Evolutionary conservation across 106 monocot species (phyloP).

Genomic region (Acorus gramineus): DNA sequence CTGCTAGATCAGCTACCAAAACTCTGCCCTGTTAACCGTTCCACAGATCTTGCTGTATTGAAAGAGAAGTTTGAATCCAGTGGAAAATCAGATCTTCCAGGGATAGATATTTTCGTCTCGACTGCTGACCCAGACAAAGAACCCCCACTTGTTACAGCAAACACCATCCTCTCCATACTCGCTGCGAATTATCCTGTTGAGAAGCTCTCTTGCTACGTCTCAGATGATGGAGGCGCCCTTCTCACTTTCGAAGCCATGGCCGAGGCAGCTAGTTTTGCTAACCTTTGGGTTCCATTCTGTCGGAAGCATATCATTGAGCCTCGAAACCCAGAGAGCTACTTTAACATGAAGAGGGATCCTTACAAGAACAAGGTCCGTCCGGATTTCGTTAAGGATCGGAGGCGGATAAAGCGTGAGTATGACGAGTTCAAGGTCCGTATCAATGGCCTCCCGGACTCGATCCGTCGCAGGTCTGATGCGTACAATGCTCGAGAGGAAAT

Average conservation of each 20-base stretch:
- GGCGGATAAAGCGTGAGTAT: conserved; percentile 76
- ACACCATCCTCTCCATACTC: conserved; percentile 84
- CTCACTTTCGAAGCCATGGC: conserved; percentile 91
- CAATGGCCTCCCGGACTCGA: conserved; percentile 76
- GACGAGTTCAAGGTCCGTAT: conserved; percentile 93
- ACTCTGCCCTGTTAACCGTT: conserved; percentile 64
- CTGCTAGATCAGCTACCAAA: conserved; percentile 74
- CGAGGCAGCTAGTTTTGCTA: conserved; percentile 77
- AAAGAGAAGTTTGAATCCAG: conserved; percentile 81
- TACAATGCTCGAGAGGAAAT: conserved; percentile 84
- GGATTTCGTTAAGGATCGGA: conserved; percentile 79
- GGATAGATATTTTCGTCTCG: conserved; percentile 81
- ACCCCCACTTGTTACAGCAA: conserved; percentile 76
- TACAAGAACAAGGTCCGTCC: conserved; percentile 69
- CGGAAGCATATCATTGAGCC: conserved; percentile 81
- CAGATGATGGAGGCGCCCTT: conserved; percentile 89
- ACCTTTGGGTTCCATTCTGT: conserved; percentile 84
- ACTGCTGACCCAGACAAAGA: conserved; percentile 94
- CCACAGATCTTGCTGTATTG: conserved; percentile 58
- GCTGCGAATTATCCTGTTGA: conserved; percentile 88
- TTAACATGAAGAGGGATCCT: conserved; percentile 59
- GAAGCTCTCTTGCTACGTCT: conserved; percentile 87
- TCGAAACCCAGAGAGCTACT: conserved; percentile 86
- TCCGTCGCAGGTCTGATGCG: conserved; percentile 71
- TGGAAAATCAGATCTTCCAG: conserved; percentile 86